Conservation (phyloP, 139 green algal genomes). For the Chlamydomonas eustigma region DNA sequence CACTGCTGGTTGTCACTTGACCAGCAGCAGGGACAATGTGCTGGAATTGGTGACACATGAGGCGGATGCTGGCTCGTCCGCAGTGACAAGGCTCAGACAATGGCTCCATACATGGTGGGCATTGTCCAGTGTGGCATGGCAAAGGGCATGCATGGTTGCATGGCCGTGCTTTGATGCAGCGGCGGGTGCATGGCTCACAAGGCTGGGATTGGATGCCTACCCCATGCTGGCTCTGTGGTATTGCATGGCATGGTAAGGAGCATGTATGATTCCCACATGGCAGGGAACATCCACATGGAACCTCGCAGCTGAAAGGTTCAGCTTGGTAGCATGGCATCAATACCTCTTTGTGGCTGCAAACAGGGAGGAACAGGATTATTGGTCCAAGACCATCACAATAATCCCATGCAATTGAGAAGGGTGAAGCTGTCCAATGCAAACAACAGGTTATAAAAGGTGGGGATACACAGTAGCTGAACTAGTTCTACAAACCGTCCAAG, state of each 20-base stretch:
- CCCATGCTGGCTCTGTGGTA: neutral
- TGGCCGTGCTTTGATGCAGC: slow-evolving; percentile 31
- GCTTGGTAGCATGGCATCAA: slow-evolving; percentile 36
- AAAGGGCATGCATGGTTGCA: slow-evolving; percentile 61
- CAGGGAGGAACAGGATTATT: neutral
- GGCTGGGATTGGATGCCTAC: neutral
- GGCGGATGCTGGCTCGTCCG: slow-evolving; percentile 54
- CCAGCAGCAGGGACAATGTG: neutral
- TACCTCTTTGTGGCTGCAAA: slow-evolving; percentile 23
- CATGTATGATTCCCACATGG: slow-evolving; percentile 67
- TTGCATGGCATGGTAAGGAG: slow-evolving; percentile 50
- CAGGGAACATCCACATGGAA: slow-evolving; percentile 37
- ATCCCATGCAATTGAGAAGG: neutral
- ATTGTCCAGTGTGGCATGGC: slow-evolving; percentile 50
- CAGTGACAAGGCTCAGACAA: slow-evolving; percentile 48
- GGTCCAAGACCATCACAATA: neutral
- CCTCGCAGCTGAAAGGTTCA: slow-evolving; percentile 41
- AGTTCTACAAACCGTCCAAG: slow-evolving; percentile 8
- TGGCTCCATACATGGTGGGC: slow-evolving; percentile 30
- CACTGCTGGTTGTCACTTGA: neutral
- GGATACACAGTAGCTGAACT: neutral
- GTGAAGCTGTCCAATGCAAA: neutral
- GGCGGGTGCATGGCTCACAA: slow-evolving; percentile 46
- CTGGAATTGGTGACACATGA: slow-evolving; percentile 41
- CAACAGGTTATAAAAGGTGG: neutral